A percentile compares a stretch with the other conserved stretches of the same genome.
These are phyloP conservation scores for Hymenoscyphus scutula DNA, from an alignment of 2,329 filamentous ascomycete genomes.

Conservation along the genomic window DNA sequence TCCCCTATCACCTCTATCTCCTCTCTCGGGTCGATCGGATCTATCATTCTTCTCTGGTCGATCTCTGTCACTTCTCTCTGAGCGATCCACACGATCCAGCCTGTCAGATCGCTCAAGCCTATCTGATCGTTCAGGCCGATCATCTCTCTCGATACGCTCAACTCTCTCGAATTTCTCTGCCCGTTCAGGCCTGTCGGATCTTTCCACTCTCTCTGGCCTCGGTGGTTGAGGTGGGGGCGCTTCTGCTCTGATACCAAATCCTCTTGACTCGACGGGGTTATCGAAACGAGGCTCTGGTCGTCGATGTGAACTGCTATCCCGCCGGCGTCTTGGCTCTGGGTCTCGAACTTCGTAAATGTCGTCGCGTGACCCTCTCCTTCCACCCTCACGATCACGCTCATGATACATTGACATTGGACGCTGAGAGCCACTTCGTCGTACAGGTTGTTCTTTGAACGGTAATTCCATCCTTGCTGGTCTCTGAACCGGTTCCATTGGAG, in stretches of 20 bases:
- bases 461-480: constrained; percentile 29
- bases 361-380: constrained; percentile 26
- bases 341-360: constrained; percentile 35
- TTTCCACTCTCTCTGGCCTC: constrained; percentile 16
- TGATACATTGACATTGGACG: constrained; percentile 33
- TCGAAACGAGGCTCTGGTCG: constrained; percentile 32
- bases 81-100: neutral
- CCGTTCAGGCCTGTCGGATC: constrained; percentile 19
- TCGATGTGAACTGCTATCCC: constrained; percentile 22
- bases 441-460: constrained; percentile 22
- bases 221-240: constrained; percentile 11
- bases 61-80: constrained; percentile 17
- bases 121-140: constrained; percentile 19
- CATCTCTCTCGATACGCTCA: constrained; percentile 16
- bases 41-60: constrained; percentile 20
- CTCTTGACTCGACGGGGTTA: constrained; percentile 30
- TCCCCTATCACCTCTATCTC: constrained; percentile 21
- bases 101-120: constrained; percentile 19
- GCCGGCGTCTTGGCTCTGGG: constrained; percentile 27
- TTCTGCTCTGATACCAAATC: constrained; percentile 28
- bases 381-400: constrained; percentile 23
- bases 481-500: constrained; percentile 35
- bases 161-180: constrained; percentile 14
- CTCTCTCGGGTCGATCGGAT: constrained; percentile 17
- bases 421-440: constrained; percentile 38